Evolutionary conservation across 225 moss, liverwort and hornwort genomes (phyloP).

Genomic region (Climacium dendroides): DNA sequence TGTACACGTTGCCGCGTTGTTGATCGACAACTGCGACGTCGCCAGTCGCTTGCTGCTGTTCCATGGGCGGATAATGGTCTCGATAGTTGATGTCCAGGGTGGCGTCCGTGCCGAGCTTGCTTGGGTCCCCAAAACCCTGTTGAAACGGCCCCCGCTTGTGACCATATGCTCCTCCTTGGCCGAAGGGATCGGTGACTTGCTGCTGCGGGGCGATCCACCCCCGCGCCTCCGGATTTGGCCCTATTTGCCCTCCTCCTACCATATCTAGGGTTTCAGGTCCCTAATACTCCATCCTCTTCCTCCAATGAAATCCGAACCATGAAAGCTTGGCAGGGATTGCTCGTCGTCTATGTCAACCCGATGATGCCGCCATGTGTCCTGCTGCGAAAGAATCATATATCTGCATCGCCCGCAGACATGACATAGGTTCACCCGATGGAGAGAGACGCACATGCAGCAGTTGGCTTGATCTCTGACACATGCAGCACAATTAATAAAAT

Average conservation of each 20-base stretch:
- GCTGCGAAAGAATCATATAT: neutral
- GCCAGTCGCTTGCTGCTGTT: conserved; percentile 36
- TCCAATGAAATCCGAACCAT: neutral
- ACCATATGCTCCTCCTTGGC: conserved; percentile 13
- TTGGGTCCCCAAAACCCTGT: conserved; percentile 16
- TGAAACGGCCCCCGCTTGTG: conserved; percentile 20
- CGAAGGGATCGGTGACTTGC: conserved; percentile 35
- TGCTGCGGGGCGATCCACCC: conserved; percentile 41
- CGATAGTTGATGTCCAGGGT: conserved; percentile 48
- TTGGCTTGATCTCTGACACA: neutral
- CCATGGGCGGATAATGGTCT: conserved; percentile 35
- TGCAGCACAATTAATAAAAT: neutral
- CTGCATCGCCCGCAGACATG: neutral
- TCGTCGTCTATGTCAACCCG: neutral
- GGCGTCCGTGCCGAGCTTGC: conserved; percentile 18
- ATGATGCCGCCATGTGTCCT: neutral
- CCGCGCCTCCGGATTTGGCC: conserved; percentile 39
- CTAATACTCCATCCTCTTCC: neutral
- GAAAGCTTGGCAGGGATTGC: neutral
- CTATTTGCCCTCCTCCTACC: conserved; percentile 76
- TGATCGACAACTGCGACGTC: conserved; percentile 42
- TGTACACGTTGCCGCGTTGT: conserved; percentile 18
- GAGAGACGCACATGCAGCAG: neutral
- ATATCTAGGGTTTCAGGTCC: conserved; percentile 35
- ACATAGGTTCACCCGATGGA: neutral